A percentile compares a stretch with the other conserved stretches of the same genome.
These are phyloP conservation scores for Balamuthia mandrillaris DNA, from an alignment of 208 protist species.

Conservation along the genomic window DNA sequence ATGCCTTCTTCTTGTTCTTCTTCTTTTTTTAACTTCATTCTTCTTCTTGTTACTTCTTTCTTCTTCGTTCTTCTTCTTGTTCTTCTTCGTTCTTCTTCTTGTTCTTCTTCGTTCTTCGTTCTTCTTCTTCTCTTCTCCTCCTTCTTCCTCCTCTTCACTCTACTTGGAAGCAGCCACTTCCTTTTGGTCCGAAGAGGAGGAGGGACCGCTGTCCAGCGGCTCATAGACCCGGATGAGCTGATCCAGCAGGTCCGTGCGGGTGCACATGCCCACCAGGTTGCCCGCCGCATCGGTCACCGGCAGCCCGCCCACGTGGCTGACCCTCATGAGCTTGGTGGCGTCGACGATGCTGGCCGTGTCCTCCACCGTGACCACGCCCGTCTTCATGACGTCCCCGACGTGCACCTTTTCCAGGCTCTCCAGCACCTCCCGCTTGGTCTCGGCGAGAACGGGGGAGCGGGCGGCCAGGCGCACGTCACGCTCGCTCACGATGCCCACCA, in stretches of 20 bases:
- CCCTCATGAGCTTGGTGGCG: conserved; percentile 46
- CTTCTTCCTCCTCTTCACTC: too few relatives aligned
- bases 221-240: conserved; percentile 51
- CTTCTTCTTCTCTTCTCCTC: too few relatives aligned
- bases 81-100: too few relatives aligned
- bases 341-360: conserved; percentile 44
- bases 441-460: conserved; percentile 47
- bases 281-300: conserved; percentile 47
- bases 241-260: conserved; percentile 49
- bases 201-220: conserved; percentile 1
- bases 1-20: too few relatives aligned
- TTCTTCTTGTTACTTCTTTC: too few relatives aligned
- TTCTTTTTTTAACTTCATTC: too few relatives aligned
- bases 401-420: conserved; percentile 44
- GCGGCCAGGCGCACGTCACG: conserved; percentile 51
- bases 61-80: too few relatives aligned
- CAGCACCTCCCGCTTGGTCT: conserved; percentile 45
- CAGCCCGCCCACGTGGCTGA: conserved; percentile 38
- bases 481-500: conserved; percentile 53
- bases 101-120: too few relatives aligned
- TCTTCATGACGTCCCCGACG: conserved; percentile 38
- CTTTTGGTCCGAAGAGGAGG: too few relatives aligned
- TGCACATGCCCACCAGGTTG: conserved; percentile 41
- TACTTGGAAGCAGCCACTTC: too few relatives aligned
- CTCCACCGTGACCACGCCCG: conserved; percentile 34